Base-by-base conservation (phyloP, 2,329 filamentous ascomycete species). In the Pestalotiopsis sp. region DNA sequence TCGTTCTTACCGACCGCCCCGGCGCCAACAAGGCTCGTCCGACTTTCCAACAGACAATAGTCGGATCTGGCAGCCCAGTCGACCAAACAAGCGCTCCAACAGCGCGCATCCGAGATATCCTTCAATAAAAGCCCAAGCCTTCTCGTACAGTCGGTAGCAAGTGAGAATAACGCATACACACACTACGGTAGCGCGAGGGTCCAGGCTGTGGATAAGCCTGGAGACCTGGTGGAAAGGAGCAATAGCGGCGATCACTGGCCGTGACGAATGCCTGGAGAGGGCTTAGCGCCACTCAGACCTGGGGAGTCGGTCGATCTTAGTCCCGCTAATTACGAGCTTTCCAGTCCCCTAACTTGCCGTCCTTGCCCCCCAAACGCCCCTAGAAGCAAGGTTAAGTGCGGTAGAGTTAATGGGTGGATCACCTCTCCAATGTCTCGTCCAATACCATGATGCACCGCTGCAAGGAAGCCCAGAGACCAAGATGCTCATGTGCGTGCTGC, bases 341-440 rank as follows among this genome's bases (percentile, higher is more conserved):
- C 49, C 4, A 20, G 45, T 52, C 45, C 45, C 45, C 45, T 52
- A 52, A 9, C 45, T 36, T 36, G 31, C 31, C 31, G 7, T 36
- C 9, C 31, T 36, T 17, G 45, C 17, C 45, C 41, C 45, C 20
- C 12, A 20, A 20, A 52, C 20, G 7, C 41, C 61, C 61, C 36
- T 64, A 31, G 41, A 27, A 45, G 38, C 61, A 64, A 64, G 61
- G 61, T 64, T 64, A 64, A 64, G 25, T 49, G 20, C 61, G 39
- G 61, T 64, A 64, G 41, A 61, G 59, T 61, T 61, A 61, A 39
- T 39, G 59, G 31, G 31, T 61, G 59, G 59, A 61, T 17, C 27
- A 36, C 25, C 11, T 59, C 13, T 38, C 27, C 27, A 31, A 17
- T 61, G 59, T 61, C 59, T 27, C 36, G 59, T 61, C 45, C 45